These are phyloP conservation scores for Suhomyces terraborum DNA, from an alignment of 1,139 yeast genomes.

Conservation along the genomic window DNA sequence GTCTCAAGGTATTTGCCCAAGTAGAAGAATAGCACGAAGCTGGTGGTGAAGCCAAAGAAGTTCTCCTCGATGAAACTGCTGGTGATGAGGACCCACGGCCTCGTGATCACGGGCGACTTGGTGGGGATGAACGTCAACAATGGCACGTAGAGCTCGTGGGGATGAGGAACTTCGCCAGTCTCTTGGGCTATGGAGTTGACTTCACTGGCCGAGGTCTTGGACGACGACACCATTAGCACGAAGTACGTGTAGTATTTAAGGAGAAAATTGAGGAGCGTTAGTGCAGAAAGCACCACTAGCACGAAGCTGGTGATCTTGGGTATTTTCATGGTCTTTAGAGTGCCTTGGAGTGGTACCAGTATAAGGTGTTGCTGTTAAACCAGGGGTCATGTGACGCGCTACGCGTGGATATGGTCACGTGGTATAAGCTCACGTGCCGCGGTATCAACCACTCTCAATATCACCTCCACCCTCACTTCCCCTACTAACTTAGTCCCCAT, in stretches of 20 bases:
- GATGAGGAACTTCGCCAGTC: constrained; percentile 43
- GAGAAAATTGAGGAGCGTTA: constrained; percentile 22
- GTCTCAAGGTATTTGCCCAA: constrained; percentile 42
- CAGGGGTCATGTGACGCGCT: not conserved
- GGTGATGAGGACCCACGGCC: constrained; percentile 45
- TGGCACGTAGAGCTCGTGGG: constrained; percentile 45
- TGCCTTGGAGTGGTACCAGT: not conserved
- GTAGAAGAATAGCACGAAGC: constrained; percentile 33
- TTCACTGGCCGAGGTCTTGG: constrained; percentile 28
- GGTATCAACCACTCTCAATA: no score
- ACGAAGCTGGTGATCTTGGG: constrained; percentile 40
- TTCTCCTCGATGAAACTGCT: constrained; percentile 39
- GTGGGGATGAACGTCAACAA: constrained; percentile 43
- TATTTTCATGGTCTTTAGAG: constrained; percentile 31
- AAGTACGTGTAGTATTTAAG: constrained; percentile 25
- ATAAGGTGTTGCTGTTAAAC: not conserved
- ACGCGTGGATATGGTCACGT: constrained; percentile 1
- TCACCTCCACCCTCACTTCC: not conserved
- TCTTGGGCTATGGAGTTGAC: constrained; percentile 33
- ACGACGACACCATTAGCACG: constrained; percentile 32
- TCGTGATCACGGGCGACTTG: constrained; percentile 35
- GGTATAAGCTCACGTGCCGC: not conserved
- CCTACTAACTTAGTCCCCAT: not conserved
- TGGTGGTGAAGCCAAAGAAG: constrained; percentile 30
- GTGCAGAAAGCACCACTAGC: constrained; percentile 34